Conservation (phyloP, 176 grass and related monocot species). For the Juncus inflexus region DNA sequence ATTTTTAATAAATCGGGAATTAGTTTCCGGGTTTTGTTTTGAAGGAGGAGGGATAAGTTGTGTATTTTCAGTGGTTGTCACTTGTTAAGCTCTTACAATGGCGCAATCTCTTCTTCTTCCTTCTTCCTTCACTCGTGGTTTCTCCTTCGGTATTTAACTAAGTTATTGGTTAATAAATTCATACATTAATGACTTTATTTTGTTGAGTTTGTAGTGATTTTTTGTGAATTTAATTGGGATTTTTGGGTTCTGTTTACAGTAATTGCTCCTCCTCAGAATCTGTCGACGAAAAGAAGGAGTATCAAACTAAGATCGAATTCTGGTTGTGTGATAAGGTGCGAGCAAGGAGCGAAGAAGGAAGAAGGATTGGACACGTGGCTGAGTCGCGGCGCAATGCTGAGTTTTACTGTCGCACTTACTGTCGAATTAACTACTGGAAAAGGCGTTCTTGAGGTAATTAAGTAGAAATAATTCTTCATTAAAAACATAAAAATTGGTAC, state of each 20-base stretch:
- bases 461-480: neutral
- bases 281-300: constrained; percentile 11
- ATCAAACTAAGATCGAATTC: neutral
- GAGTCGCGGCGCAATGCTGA: constrained; percentile 71
- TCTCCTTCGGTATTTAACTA: constrained; percentile 14
- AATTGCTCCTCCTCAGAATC: neutral
- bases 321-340: constrained; percentile 46
- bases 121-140: constrained; percentile 26
- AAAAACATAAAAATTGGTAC: neutral
- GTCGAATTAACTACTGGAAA: constrained; percentile 69
- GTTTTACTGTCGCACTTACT: constrained; percentile 42
- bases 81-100: constrained; percentile 7
- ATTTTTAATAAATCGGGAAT: too few relatives aligned
- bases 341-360: constrained; percentile 50
- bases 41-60: too few relatives aligned
- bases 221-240: neutral
- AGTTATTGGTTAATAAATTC: neutral
- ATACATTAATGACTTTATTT: neutral
- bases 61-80: neutral
- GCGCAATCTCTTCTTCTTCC: constrained; percentile 11
- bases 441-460: constrained; percentile 53
- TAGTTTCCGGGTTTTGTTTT: too few relatives aligned
- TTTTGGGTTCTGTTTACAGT: constrained; percentile 12
- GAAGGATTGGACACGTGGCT: constrained; percentile 65
- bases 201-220: neutral